phyloP scores from a whole-genome alignment of 176 grass and related monocot species.

The Musa beccarii region DNA sequence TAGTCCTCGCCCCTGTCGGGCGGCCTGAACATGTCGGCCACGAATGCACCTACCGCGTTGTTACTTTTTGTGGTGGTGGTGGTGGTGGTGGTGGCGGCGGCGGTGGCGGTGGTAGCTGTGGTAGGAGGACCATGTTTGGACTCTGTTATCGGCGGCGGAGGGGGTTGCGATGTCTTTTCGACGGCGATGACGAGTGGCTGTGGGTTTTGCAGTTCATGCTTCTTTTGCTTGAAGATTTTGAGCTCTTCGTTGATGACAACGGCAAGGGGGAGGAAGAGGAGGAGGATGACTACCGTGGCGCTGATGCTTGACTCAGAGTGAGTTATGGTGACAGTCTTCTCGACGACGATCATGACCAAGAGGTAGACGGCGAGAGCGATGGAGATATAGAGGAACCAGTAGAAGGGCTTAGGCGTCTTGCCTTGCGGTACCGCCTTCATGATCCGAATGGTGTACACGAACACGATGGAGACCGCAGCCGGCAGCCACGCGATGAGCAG shows the following conservation, averaged over 20 bases:
- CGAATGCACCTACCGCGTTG: neutral
- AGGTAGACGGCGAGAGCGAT: conserved; percentile 50
- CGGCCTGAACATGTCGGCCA: conserved; percentile 35
- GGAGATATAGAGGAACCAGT: conserved; percentile 75
- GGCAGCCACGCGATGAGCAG: conserved; percentile 73
- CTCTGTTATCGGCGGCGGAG: neutral
- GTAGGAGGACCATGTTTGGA: neutral
- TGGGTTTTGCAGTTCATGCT: neutral
- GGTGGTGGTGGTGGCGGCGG: neutral
- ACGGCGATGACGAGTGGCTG: conserved; percentile 21
- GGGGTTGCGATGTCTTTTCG: neutral
- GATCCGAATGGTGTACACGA: conserved; percentile 64
- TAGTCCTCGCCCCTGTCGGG: conserved; percentile 54
- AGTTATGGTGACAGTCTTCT: conserved; percentile 35
- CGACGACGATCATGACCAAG: conserved; percentile 51
- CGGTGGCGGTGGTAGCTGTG: too few relatives aligned
- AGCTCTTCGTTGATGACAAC: conserved; percentile 58
- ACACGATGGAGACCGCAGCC: conserved; percentile 53
- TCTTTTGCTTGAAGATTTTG: conserved; percentile 21
- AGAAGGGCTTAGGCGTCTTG: conserved; percentile 38
- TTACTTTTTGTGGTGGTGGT: neutral
- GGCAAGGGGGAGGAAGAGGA: conserved; percentile 51
- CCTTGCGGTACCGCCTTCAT: conserved; percentile 20
- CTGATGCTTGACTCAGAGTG: conserved; percentile 25
- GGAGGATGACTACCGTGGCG: conserved; percentile 32